phyloP scores from a whole-genome alignment of 805 yeast species.

The Wickerhamomyces pijperi region DNA sequence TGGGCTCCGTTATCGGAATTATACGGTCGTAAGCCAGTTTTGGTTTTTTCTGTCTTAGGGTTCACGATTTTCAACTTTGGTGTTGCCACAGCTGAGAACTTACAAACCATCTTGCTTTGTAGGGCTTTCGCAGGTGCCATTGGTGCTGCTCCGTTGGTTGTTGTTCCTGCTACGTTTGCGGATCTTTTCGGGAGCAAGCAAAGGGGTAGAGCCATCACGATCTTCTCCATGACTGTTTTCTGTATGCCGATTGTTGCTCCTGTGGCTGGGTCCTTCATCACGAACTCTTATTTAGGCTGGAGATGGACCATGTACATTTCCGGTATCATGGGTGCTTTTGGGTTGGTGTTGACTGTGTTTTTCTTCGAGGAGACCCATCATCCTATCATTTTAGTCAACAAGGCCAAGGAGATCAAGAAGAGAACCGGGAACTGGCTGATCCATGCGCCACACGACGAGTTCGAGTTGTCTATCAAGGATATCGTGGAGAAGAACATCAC shows the following conservation, averaged over 20 bases:
- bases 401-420: constrained; percentile 52
- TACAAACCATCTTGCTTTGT: constrained; percentile 67
- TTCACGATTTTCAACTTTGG: constrained; percentile 57
- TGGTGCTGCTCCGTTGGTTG: constrained; percentile 81
- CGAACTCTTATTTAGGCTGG: constrained; percentile 59
- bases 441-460: constrained; percentile 65
- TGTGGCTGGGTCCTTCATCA: constrained; percentile 60
- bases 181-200: constrained; percentile 57
- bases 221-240: constrained; percentile 66
- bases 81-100: constrained; percentile 64
- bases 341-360: constrained; percentile 28
- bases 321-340: constrained; percentile 45
- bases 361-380: constrained; percentile 61
- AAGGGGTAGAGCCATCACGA: constrained; percentile 68
- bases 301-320: constrained; percentile 71
- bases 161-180: constrained; percentile 79
- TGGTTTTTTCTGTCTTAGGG: constrained; percentile 45
- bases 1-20: constrained; percentile 88
- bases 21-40: constrained; percentile 56
- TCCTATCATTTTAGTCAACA: constrained; percentile 48
- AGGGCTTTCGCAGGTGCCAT: constrained; percentile 72
- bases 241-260: constrained; percentile 80
- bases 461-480: constrained; percentile 42
- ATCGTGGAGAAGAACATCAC: constrained; percentile 51
- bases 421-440: constrained; percentile 77